Percentiles rank a stretch among this genome's conserved stretches.
These are phyloP conservation scores for Adenanthera pavonina DNA, from an alignment of 306 rosid species.

Conservation along the genomic window DNA sequence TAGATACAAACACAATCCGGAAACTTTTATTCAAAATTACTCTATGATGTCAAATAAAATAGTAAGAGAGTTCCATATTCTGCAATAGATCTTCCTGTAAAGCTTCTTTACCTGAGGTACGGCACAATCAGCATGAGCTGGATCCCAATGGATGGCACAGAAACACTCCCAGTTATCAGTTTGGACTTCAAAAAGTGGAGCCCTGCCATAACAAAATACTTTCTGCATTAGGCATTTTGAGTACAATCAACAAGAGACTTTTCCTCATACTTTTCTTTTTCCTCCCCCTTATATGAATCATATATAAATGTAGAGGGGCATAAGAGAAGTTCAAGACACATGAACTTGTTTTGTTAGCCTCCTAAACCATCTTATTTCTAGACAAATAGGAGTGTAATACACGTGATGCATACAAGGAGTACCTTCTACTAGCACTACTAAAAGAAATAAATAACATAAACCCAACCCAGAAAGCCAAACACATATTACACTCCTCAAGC, in stretches of 20 bases:
- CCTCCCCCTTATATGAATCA: conserved; percentile 15
- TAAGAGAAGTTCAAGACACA: background rate
- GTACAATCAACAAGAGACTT: conserved; percentile 29
- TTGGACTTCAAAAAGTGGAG: conserved; percentile 59
- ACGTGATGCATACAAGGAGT: background rate
- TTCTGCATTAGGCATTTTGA: conserved; percentile 23
- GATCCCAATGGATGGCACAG: conserved; percentile 64
- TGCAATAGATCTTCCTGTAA: background rate
- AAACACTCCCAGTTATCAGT: conserved; percentile 61
- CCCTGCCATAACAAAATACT: conserved; percentile 49
- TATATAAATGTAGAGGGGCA: background rate
- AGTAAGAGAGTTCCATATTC: background rate
- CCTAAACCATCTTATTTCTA: background rate
- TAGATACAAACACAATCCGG: conserved; percentile 3
- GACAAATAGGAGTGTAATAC: background rate
- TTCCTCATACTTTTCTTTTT: background rate
- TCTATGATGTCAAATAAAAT: background rate
- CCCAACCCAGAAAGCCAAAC: background rate
- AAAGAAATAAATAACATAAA: background rate
- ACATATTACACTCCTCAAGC: background rate
- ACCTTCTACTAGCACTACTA: background rate
- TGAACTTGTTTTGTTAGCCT: background rate
- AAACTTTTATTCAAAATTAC: background rate
- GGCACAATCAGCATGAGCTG: conserved; percentile 64
- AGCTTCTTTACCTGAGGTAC: conserved; percentile 54